Conservation (phyloP, 2,329 filamentous ascomycete genomes). For the Nemania serpens region DNA sequence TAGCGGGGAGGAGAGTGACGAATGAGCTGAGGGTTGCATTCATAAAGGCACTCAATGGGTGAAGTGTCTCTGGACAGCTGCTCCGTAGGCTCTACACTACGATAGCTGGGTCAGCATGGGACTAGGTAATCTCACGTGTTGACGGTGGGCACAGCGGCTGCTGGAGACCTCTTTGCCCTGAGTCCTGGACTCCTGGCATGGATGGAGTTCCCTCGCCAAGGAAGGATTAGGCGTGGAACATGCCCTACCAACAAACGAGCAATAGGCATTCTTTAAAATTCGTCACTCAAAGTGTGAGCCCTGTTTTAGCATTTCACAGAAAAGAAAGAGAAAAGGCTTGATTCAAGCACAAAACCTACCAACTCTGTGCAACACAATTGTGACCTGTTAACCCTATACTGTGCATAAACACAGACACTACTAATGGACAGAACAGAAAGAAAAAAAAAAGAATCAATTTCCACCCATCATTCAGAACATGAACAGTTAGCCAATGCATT, state of each 20-base stretch:
- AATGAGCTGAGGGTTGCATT: slow-evolving; percentile 32
- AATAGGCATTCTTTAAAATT: slow-evolving; percentile 11
- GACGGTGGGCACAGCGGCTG: slow-evolving; percentile 13
- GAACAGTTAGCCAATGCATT: not conserved
- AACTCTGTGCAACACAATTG: not conserved
- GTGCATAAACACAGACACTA: not conserved
- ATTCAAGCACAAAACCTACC: slow-evolving; percentile 16
- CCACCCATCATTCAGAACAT: not conserved
- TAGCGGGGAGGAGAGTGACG: slow-evolving; percentile 32
- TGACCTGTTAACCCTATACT: not conserved
- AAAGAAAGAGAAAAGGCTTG: slow-evolving; percentile 26
- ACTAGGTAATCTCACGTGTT: slow-evolving; percentile 16
- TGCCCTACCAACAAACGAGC: slow-evolving; percentile 1
- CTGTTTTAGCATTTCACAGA: slow-evolving; percentile 24
- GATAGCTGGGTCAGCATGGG: slow-evolving; percentile 1
- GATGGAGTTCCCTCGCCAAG: slow-evolving; percentile 9
- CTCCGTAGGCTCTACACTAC: slow-evolving; percentile 20
- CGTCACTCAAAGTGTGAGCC: slow-evolving; percentile 12
- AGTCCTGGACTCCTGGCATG: slow-evolving; percentile 2
- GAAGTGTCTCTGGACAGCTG: not conserved
- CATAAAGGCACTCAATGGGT: slow-evolving; percentile 1
- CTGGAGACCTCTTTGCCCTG: slow-evolving; percentile 8
- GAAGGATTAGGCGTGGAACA: slow-evolving; percentile 17
- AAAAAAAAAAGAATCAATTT: not conserved
- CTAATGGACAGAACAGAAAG: not conserved